A percentile compares a stretch with the other conserved stretches of the same genome.
These are phyloP conservation scores for Salix arbutifolia DNA, from an alignment of 345 rosid species.

Conservation along the genomic window DNA sequence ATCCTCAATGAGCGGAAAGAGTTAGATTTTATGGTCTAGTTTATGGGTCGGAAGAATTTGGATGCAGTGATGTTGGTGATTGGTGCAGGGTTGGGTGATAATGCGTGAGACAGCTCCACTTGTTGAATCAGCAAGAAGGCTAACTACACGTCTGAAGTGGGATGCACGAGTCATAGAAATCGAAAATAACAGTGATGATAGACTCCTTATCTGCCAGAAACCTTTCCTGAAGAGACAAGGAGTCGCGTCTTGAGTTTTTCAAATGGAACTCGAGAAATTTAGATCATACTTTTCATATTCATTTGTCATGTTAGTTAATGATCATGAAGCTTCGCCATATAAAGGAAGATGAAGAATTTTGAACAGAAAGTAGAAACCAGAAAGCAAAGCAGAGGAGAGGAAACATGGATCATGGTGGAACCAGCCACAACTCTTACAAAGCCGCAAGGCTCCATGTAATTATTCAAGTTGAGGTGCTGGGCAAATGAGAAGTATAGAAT, in stretches of 20 bases:
- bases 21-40: not conserved
- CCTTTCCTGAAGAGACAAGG: conserved; percentile 72
- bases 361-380: conserved; percentile 39
- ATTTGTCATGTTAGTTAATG: conserved; percentile 26
- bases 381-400: conserved; percentile 36
- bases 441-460: conserved; percentile 62
- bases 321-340: conserved; percentile 28
- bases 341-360: conserved; percentile 24
- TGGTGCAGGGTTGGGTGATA: conserved; percentile 91
- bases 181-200: conserved; percentile 84
- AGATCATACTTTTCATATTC: conserved; percentile 26
- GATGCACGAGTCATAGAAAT: conserved; percentile 83
- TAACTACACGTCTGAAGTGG: conserved; percentile 75
- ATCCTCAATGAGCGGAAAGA: too few species aligned
- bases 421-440: conserved; percentile 37
- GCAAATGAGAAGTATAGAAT: conserved; percentile 28
- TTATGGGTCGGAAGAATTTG: not conserved
- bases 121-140: conserved; percentile 71
- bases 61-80: not conserved
- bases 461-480: conserved; percentile 23
- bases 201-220: conserved; percentile 90
- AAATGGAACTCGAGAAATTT: conserved; percentile 10
- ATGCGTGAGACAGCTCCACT: conserved; percentile 67
- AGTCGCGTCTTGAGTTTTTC: conserved; percentile 26
- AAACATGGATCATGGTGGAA: conserved; percentile 27